Percentiles rank a stretch among this genome's conserved stretches.
Evolutionary conservation across 495 filamentous ascomycete genomes (phyloP).

Genomic region (Penicillium herquei): DNA sequence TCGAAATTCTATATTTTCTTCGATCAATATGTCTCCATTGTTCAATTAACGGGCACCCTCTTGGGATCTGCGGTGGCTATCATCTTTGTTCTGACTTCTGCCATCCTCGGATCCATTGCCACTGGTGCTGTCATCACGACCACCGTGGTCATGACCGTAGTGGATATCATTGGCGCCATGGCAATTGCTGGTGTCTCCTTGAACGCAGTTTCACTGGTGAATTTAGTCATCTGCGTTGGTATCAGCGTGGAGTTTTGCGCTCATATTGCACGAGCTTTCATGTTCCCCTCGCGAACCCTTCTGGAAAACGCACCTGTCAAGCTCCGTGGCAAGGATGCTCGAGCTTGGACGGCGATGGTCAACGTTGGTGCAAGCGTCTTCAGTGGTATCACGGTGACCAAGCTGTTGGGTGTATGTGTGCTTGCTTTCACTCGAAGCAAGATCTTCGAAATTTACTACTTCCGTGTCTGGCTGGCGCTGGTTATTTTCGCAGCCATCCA

Average conservation of each 20-base stretch:
- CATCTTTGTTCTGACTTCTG: slow-evolving; percentile 72
- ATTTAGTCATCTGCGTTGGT: slow-evolving; percentile 93
- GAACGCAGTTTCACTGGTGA: slow-evolving; percentile 95
- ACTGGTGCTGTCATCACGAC: slow-evolving; percentile 80
- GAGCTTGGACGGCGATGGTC: slow-evolving; percentile 87
- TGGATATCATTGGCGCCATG: slow-evolving; percentile 96
- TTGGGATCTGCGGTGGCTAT: slow-evolving; percentile 79
- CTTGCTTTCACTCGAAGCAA: slow-evolving; percentile 93
- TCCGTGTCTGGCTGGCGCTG: slow-evolving; percentile 90
- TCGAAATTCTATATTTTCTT: slow-evolving; percentile 98
- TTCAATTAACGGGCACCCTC: slow-evolving; percentile 71
- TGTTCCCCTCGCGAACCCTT: slow-evolving; percentile 76
- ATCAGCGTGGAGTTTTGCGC: slow-evolving; percentile 98
- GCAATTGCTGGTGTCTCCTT: slow-evolving; percentile 83
- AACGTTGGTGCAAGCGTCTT: slow-evolving; percentile 94
- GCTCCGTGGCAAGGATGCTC: slow-evolving; percentile 74
- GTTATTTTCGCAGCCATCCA: slow-evolving; percentile 87
- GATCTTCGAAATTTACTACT: slow-evolving; percentile 99
- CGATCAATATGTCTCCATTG: slow-evolving; percentile 89
- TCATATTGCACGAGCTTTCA: slow-evolving; percentile 93
- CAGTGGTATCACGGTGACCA: slow-evolving; percentile 93
- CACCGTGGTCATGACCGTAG: slow-evolving; percentile 87
- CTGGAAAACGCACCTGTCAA: slow-evolving; percentile 67
- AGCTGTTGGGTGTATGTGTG: slow-evolving; percentile 87
- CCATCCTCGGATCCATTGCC: slow-evolving; percentile 78